phyloP scores from a whole-genome alignment of 2,329 filamentous ascomycete species.

The Sphaerulina populicola region DNA sequence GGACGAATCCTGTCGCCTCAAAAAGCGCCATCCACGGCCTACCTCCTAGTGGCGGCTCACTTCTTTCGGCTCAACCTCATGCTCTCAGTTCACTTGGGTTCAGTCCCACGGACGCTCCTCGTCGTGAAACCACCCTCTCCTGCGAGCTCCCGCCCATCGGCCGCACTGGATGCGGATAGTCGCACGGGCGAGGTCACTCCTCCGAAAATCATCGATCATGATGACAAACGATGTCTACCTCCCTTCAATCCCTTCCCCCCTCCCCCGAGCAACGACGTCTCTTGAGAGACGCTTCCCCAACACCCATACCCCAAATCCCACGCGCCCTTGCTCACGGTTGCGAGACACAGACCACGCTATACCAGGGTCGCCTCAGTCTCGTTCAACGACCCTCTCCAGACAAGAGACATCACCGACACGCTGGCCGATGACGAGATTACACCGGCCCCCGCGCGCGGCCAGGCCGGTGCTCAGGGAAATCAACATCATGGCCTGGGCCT shows the following conservation, averaged over 20 bases:
- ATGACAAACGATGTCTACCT: slow-evolving; percentile 16
- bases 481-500: slow-evolving; percentile 32
- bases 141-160: slow-evolving; percentile 3
- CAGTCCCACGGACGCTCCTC: neutral
- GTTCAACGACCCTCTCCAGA: slow-evolving; percentile 26
- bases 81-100: neutral
- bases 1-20: no score
- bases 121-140: slow-evolving; percentile 10
- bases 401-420: slow-evolving; percentile 21
- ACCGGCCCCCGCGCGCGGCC: slow-evolving; percentile 1
- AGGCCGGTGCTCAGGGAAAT: slow-evolving; percentile 3
- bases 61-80: no score
- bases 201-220: neutral
- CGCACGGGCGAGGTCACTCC: slow-evolving; percentile 5
- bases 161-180: slow-evolving; percentile 6
- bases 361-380: slow-evolving; percentile 33
- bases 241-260: slow-evolving; percentile 5
- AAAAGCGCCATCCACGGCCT: no score
- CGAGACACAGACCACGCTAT: slow-evolving; percentile 32
- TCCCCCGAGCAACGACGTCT: slow-evolving; percentile 16
- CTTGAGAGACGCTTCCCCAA: slow-evolving; percentile 13
- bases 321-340: slow-evolving; percentile 5
- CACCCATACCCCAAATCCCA: slow-evolving; percentile 1
- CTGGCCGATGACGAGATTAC: slow-evolving; percentile 30
- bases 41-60: no score